A percentile compares a stretch with the other conserved stretches of the same genome.
phyloP scores from a whole-genome alignment of 2,329 filamentous ascomycete species.

The Penicillium sp. region DNA sequence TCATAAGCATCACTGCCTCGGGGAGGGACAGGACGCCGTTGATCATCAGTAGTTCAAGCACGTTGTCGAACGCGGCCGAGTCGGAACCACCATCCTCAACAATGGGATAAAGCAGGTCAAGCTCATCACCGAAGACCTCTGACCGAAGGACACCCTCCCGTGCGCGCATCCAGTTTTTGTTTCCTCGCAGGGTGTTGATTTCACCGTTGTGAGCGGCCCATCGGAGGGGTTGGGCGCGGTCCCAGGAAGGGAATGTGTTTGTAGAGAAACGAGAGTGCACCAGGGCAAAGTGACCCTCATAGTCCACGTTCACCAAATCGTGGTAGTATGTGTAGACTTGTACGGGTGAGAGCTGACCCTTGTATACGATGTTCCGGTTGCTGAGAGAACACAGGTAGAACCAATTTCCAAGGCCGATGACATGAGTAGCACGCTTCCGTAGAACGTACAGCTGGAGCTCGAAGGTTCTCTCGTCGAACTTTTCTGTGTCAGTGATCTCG shows the following conservation, averaged over 20 bases:
- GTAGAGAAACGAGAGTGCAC: slow-evolving; percentile 97
- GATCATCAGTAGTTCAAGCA: slow-evolving; percentile 87
- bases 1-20: slow-evolving; percentile 97
- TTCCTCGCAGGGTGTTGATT: slow-evolving; percentile 94
- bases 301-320: slow-evolving; percentile 93
- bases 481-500: slow-evolving; percentile 69
- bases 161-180: slow-evolving; percentile 99
- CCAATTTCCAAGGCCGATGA: slow-evolving; percentile 95
- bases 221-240: slow-evolving; percentile 89
- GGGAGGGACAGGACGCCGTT: slow-evolving; percentile 93
- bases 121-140: slow-evolving; percentile 84
- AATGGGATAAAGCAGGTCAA: slow-evolving; percentile 86
- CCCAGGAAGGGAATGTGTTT: slow-evolving; percentile 98
- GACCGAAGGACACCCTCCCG: slow-evolving; percentile 94
- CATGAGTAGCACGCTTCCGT: slow-evolving; percentile 90
- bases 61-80: slow-evolving; percentile 95
- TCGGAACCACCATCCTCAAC: slow-evolving; percentile 96
- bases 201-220: slow-evolving; percentile 99
- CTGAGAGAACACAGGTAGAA: slow-evolving; percentile 96
- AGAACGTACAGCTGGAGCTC: slow-evolving; percentile 92
- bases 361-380: slow-evolving; percentile 99
- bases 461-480: slow-evolving; percentile 80
- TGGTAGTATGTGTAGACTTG: slow-evolving; percentile 99
- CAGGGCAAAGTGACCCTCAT: slow-evolving; percentile 92
- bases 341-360: slow-evolving; percentile 87